A percentile compares a stretch with the other conserved stretches of the same genome.
Evolutionary conservation across 306 rosid genomes (phyloP).

Genomic region (Cucumis sativus): Cucumber_9930_V3 NC_026658.2:4200001-4200500

Average conservation of each 20-base stretch:
- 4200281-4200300: constrained; percentile 59
- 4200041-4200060: constrained; percentile 80
- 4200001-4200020: constrained; percentile 85
- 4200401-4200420: constrained; percentile 49
- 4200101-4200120: constrained; percentile 41
- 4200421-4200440: constrained; percentile 73
- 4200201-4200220: constrained; percentile 67
- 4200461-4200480: constrained; percentile 47
- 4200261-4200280: constrained; percentile 87
- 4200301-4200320: constrained; percentile 76
- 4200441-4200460: constrained; percentile 50
- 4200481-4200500: constrained; percentile 26
- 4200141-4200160: constrained; percentile 67
- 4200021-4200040: constrained; percentile 87
- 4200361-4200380: constrained; percentile 68
- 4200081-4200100: constrained; percentile 49
- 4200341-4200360: constrained; percentile 90
- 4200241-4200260: constrained; percentile 77
- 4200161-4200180: constrained; percentile 70
- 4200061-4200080: constrained; percentile 85
- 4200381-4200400: constrained; percentile 63
- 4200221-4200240: constrained; percentile 83
- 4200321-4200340: constrained; percentile 72
- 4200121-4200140: constrained; percentile 60
- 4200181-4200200: constrained; percentile 74